A percentile compares a stretch with the other conserved stretches of the same genome.
Evolutionary conservation across 176 grass and related monocot species (phyloP).

Genomic region (Juncus inflexus): DNA sequence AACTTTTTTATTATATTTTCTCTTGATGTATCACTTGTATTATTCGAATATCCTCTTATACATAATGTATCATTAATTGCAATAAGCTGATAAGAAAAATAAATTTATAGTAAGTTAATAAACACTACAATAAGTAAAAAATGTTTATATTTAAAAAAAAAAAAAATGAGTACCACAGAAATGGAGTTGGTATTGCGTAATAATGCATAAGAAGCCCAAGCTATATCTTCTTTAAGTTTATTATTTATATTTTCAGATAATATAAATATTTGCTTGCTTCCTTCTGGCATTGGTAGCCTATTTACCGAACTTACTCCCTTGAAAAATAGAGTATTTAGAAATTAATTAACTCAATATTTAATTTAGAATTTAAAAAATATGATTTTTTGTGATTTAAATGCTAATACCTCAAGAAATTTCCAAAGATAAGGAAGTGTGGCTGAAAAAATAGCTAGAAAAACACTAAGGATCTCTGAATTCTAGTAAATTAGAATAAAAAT

Average conservation of each 20-base stretch:
- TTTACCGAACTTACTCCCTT: conserved; percentile 62
- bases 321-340: conserved; percentile 4
- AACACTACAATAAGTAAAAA: background rate
- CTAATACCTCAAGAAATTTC: conserved; percentile 71
- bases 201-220: conserved; percentile 76
- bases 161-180: conserved; percentile 56
- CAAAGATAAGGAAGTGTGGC: conserved; percentile 70
- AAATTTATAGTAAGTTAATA: conserved; percentile 1
- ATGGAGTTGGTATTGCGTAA: conserved; percentile 80
- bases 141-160: background rate
- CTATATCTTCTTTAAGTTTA: conserved; percentile 60
- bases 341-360: background rate
- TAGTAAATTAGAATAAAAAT: conserved; percentile 24
- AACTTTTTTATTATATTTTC: conserved; percentile 57
- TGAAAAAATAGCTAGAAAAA: conserved; percentile 80
- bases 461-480: conserved; percentile 69
- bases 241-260: conserved; percentile 51
- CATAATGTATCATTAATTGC: conserved; percentile 49
- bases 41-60: conserved; percentile 80
- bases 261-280: conserved; percentile 62
- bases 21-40: conserved; percentile 35
- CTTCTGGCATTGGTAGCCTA: conserved; percentile 55
- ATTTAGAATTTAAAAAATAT: background rate
- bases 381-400: background rate
- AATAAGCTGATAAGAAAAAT: conserved; percentile 53